Base-by-base conservation (phyloP, 345 rosid genomes). In the Populus nigra region DNA sequence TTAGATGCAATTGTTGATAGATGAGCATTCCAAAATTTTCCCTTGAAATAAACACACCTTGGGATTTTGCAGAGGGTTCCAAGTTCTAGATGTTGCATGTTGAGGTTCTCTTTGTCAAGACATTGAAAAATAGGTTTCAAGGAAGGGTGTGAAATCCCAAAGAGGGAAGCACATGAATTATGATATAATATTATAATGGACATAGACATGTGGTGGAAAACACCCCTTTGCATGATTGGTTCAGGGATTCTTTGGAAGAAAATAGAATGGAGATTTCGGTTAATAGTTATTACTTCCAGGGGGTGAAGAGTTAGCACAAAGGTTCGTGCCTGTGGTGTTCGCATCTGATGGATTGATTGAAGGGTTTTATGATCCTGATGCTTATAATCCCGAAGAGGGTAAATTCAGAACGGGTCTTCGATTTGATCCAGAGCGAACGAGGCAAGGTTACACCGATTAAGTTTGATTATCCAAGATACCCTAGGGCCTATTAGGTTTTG, bases 201-300 rank as follows among this genome's bases (percentile, higher is more conserved):
- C 90, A 88, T 74, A 86, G 98, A 72, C 98, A 92, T 74, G 80
- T 36, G 57, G 89, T 92, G 53, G 77, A 90, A 69, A 82, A 83
- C 50, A 88, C 90, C 10, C 98, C 97, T 65, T 73, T 93, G 79
- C 87, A 89, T 57, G 29, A 74, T 8, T 93, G 94, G 94, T 94
- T 94, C 29, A 80, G 81, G 76, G 91, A 87, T 74, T 90, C 94
- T 31, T 65, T 91, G 73, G 85, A 86, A 41, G 88, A 71, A 43
- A 86, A 74, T 35, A 86, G 76, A 69, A 86, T 85, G 92, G 93
- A 91, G 79, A 90, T 94, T 61, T 71, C 62, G 82, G 98, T 94
- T 38, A 94, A 92, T 59, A 91, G 98, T 78, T 93, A 93, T 82
- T 97, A 92, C 47, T 97, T 92, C 76, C 97, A 94, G 84, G 96